Conservation (phyloP, 1,139 yeast genomes). For the Kurtzmaniella quercitrusa region DNA sequence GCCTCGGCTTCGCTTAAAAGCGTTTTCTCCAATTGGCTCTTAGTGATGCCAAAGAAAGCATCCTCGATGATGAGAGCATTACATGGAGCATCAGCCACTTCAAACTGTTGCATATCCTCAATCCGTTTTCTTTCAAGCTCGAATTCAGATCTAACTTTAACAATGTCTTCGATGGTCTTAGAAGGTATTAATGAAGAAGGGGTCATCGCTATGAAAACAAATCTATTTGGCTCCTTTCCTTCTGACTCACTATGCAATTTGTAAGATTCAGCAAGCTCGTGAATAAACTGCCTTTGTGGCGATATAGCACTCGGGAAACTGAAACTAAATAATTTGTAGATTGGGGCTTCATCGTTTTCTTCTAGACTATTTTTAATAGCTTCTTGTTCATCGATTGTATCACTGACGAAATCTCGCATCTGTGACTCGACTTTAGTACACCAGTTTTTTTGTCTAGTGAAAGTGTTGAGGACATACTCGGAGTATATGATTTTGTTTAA, state of each 20-base stretch:
- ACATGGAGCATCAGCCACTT: conserved; percentile 23
- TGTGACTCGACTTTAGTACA: conserved; percentile 56
- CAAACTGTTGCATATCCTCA: conserved; percentile 19
- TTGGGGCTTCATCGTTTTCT: background rate
- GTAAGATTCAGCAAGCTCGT: conserved; percentile 59
- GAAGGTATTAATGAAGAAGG: conserved; percentile 30
- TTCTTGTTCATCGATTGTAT: conserved; percentile 19
- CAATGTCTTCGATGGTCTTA: conserved; percentile 24
- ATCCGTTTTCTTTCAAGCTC: conserved; percentile 22
- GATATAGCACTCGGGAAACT: conserved; percentile 73
- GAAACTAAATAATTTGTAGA: background rate
- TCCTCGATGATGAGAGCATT: conserved; percentile 57
- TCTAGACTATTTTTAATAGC: conserved; percentile 8
- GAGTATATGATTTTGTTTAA: conserved; percentile 33
- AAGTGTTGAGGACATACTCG: conserved; percentile 40
- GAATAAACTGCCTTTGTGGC: conserved; percentile 69
- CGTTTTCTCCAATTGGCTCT: conserved; percentile 34
- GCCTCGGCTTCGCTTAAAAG: conserved; percentile 24
- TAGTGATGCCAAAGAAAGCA: conserved; percentile 50
- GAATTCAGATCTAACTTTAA: conserved; percentile 28
- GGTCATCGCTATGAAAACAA: conserved; percentile 56
- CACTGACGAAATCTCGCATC: conserved; percentile 45
- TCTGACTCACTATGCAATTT: conserved; percentile 67
- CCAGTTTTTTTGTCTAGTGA: conserved; percentile 56
- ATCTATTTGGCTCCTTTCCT: conserved; percentile 76